Evolutionary conservation across 225 moss, liverwort and hornwort species (phyloP).

Genomic region (Anthoceros angustus): DNA sequence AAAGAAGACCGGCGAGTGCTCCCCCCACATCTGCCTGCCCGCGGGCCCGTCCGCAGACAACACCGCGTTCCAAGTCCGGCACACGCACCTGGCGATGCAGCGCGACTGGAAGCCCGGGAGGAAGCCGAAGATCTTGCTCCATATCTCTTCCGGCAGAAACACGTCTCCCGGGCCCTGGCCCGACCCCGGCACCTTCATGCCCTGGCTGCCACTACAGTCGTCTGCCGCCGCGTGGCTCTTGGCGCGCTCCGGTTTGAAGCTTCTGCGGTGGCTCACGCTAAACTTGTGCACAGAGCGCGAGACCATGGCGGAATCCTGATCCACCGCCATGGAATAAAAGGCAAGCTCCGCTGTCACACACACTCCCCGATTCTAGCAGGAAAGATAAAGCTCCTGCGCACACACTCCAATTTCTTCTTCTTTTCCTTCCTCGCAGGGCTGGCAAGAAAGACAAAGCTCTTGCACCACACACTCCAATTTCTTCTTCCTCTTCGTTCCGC

Average conservation of each 20-base stretch:
- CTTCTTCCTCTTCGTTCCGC: background rate
- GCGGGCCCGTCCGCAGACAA: background rate
- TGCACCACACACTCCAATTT: background rate
- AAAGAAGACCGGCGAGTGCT: background rate
- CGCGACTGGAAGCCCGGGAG: background rate
- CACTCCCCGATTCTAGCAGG: background rate
- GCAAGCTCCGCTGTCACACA: background rate
- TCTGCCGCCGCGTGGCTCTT: background rate
- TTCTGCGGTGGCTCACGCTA: background rate
- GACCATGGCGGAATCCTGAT: background rate
- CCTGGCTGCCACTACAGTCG: background rate
- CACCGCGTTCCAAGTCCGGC: background rate
- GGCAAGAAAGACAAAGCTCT: background rate
- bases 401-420: no score
- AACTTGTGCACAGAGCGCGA: background rate
- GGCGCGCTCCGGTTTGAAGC: background rate
- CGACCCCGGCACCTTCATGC: background rate
- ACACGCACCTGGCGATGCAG: background rate
- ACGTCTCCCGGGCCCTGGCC: background rate
- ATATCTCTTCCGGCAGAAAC: background rate
- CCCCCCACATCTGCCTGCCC: conserved; percentile 1
- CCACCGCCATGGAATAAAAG: background rate
- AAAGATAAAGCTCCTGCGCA: no score
- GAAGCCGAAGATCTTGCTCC: conserved; percentile 1
- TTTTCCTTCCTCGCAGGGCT: background rate